Percentiles rank a stretch among this genome's conserved stretches.
Evolutionary conservation across 2,329 filamentous ascomycete species (phyloP).

Genomic region (Cladophialophora psammophila): DNA sequence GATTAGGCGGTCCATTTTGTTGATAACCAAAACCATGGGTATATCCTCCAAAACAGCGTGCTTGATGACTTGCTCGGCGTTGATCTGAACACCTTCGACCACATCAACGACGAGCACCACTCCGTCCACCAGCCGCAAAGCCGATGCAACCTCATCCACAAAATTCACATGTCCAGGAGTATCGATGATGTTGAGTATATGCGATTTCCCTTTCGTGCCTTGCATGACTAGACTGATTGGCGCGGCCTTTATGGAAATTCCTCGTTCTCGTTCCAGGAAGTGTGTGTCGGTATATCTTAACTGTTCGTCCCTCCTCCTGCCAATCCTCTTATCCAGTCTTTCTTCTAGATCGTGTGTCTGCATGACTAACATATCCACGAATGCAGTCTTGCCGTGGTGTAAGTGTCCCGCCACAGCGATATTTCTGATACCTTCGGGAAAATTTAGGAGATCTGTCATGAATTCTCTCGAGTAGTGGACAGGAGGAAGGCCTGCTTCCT

Average conservation of each 20-base stretch:
- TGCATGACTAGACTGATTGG: constrained; percentile 94
- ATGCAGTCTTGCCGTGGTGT: constrained; percentile 96
- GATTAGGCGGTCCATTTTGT: constrained; percentile 96
- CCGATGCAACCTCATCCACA: constrained; percentile 92
- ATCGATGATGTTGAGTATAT: constrained; percentile 92
- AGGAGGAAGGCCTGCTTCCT: constrained; percentile 87
- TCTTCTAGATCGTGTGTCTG: constrained; percentile 90
- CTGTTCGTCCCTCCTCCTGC: constrained; percentile 84
- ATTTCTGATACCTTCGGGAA: constrained; percentile 92
- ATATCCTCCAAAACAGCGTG: constrained; percentile 90
- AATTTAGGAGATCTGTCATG: constrained; percentile 96
- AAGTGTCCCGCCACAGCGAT: constrained; percentile 90
- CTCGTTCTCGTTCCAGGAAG: constrained; percentile 84
- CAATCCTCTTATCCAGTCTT: constrained; percentile 78
- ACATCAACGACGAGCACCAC: constrained; percentile 94
- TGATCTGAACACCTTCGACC: constrained; percentile 97
- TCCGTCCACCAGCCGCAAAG: constrained; percentile 86
- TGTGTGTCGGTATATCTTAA: constrained; percentile 94
- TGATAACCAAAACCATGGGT: constrained; percentile 87
- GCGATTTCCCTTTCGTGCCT: constrained; percentile 89
- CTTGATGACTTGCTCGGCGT: constrained; percentile 96
- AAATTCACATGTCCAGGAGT: constrained; percentile 99
- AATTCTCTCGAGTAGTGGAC: constrained; percentile 89
- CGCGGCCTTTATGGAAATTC: constrained; percentile 87
- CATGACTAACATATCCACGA: constrained; percentile 97